Conservation (phyloP, 768 basidiomycete genomes). For the Pisolithus sp. region DNA sequence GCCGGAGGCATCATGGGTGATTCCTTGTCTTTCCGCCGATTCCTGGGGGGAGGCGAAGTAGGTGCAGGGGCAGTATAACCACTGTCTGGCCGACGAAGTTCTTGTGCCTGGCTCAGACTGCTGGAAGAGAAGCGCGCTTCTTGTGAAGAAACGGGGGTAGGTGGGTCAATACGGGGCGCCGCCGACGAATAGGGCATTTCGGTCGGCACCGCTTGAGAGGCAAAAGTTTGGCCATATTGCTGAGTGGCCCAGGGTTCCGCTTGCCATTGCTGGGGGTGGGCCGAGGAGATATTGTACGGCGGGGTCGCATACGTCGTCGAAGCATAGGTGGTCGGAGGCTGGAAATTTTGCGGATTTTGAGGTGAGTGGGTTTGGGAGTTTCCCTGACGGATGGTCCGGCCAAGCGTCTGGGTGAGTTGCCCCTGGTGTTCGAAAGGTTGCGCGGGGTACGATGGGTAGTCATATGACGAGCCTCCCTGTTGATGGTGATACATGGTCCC, state of each 20-base stretch:
- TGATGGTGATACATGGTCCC: conserved; percentile 50
- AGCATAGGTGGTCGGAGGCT: conserved; percentile 23
- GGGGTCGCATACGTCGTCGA: conserved; percentile 25
- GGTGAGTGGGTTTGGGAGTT: conserved; percentile 30
- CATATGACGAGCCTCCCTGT: conserved; percentile 41
- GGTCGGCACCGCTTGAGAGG: conserved; percentile 28
- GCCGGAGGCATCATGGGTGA: conserved; percentile 21
- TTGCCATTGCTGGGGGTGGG: conserved; percentile 32
- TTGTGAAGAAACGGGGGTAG: conserved; percentile 22
- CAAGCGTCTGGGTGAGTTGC: conserved; percentile 22
- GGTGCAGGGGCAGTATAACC: conserved; percentile 24
- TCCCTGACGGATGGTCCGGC: conserved; percentile 23
- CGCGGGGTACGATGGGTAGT: conserved; percentile 40
- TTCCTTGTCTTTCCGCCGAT: conserved; percentile 33
- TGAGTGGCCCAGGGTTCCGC: conserved; percentile 35
- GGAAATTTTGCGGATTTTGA: conserved; percentile 21
- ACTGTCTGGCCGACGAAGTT: conserved; percentile 29
- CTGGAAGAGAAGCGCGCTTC: conserved; percentile 27
- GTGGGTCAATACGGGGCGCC: conserved; percentile 27
- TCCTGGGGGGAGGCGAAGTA: conserved; percentile 26
- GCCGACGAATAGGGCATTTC: conserved; percentile 31
- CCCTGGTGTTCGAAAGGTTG: conserved; percentile 21
- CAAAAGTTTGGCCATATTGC: conserved; percentile 25
- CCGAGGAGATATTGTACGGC: conserved; percentile 12
- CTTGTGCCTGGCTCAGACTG: conserved; percentile 23